Conservation (phyloP, 2,329 filamentous ascomycete genomes). For the Diaporthe vexans region DNA sequence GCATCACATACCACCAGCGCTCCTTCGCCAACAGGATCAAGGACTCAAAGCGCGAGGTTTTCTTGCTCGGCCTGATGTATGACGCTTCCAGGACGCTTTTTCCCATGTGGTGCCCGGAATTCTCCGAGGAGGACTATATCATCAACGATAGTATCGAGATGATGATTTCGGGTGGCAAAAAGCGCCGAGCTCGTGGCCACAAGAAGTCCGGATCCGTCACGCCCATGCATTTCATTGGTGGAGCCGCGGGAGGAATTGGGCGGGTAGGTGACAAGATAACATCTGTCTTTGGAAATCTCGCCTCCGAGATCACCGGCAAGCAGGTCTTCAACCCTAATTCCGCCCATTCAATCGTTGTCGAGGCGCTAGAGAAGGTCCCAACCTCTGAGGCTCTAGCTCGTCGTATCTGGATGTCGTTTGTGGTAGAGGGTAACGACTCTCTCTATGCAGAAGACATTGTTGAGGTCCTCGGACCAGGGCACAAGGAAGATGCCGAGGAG, state of each 20-base stretch:
- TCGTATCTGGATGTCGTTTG: slow-evolving; percentile 98
- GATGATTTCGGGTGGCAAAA: slow-evolving; percentile 69
- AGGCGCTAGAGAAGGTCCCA: slow-evolving; percentile 86
- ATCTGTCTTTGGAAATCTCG: slow-evolving; percentile 91
- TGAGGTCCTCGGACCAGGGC: slow-evolving; percentile 85
- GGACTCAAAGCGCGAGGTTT: slow-evolving; percentile 88
- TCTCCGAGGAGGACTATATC: slow-evolving; percentile 90
- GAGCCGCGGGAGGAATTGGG: slow-evolving; percentile 73
- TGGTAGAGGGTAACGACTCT: slow-evolving; percentile 87
- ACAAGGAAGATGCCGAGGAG: slow-evolving; percentile 85
- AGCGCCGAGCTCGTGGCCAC: slow-evolving; percentile 49
- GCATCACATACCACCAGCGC: slow-evolving; percentile 86
- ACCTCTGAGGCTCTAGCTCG: slow-evolving; percentile 94
- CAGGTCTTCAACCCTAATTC: slow-evolving; percentile 94
- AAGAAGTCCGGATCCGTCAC: slow-evolving; percentile 73
- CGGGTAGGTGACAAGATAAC: slow-evolving; percentile 94
- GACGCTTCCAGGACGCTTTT: slow-evolving; percentile 91
- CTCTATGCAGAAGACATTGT: slow-evolving; percentile 85
- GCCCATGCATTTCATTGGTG: slow-evolving; percentile 82
- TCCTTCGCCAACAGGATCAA: slow-evolving; percentile 88
- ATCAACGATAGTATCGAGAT: slow-evolving; percentile 89
- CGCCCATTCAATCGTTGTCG: slow-evolving; percentile 88
- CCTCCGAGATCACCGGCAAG: slow-evolving; percentile 95
- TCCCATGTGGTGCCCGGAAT: slow-evolving; percentile 92
- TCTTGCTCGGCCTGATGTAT: slow-evolving; percentile 86